Base-by-base conservation (phyloP, 371 early-diverging fungal species). In the Mortierella sp. region DNA sequence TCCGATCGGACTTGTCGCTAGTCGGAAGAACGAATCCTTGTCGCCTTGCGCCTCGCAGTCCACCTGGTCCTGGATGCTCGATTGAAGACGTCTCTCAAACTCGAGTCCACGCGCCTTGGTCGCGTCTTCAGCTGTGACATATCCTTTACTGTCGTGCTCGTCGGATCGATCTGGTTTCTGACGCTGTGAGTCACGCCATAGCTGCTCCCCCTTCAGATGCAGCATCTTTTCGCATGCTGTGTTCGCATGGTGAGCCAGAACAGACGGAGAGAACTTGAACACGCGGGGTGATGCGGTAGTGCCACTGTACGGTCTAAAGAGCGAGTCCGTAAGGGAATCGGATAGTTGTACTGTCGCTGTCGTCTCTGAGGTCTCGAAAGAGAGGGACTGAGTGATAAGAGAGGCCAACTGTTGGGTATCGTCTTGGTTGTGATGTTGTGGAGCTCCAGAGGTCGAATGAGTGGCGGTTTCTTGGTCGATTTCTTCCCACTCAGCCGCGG, bases 21-120 rank as follows among this genome's bases (percentile, higher is more conserved):
- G 60, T 0, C 78, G 73, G 30, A 71, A 60, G 56, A 58, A 81
- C 19, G 78, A 75, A 14, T 80, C 80, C 15, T 46, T 50, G 30
- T 68, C 72, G 4, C 49, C 50, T 0, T 80, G 73, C 0, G 76
- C 28, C 4, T 80, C 70, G 49, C 83, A 82, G 44, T 86, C 83
- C 8, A 80, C 54, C 15, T 66, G 64, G 37, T 53, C 19, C 0
- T 26, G 19, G 19, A 79, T 64, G 24, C 51, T 59, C 23, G 32
- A 17, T 28, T 69, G 73, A 3, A 80, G 57, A 4, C 50, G 54
- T 0, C 27, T 34, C 17, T 80, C 62, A 54, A 80, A 80, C 3
- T 49, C 43, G 7, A 70, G 23, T 15, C 79, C 79, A 11, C 79
- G 70, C 19, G 47, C 34, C 60, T 52, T 56, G 15, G 80, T 62